A percentile compares a stretch with the other conserved stretches of the same genome.
These are phyloP conservation scores for Croton setiger DNA, from an alignment of 441 rosid species.

Conservation along the genomic window DNA sequence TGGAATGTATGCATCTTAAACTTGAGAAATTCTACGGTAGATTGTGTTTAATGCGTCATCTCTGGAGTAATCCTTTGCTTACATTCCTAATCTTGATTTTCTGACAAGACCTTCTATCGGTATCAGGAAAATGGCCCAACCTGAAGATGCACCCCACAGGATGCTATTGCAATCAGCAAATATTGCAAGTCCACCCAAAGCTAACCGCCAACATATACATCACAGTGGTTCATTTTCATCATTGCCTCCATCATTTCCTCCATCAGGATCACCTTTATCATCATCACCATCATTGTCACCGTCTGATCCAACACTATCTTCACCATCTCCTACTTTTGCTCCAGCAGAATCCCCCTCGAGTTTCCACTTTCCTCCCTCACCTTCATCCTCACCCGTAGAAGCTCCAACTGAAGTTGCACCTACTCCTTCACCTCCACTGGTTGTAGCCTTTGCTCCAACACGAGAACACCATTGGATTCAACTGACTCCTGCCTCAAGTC, in stretches of 20 bases:
- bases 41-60: too few species aligned
- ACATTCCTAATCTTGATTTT: neutral
- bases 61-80: too few species aligned
- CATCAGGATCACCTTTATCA: conserved; percentile 16
- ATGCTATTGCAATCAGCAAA: conserved; percentile 38
- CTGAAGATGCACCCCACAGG: conserved; percentile 25
- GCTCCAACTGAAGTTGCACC: conserved; percentile 28
- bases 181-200: conserved; percentile 18
- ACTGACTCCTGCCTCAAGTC: conserved; percentile 31
- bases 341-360: conserved; percentile 32
- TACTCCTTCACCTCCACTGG: conserved; percentile 22
- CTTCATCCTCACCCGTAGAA: conserved; percentile 35
- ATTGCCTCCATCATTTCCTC: conserved; percentile 18
- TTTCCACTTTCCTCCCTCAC: conserved; percentile 29
- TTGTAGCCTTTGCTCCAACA: conserved; percentile 25
- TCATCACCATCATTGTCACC: conserved; percentile 15
- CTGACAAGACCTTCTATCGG: conserved; percentile 9
- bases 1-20: too few species aligned
- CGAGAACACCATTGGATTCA: conserved; percentile 14
- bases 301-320: conserved; percentile 1
- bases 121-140: conserved; percentile 32
- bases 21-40: too few species aligned
- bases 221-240: neutral
- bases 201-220: conserved; percentile 6
- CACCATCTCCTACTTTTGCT: conserved; percentile 33